These are phyloP conservation scores for Pinus tabuliformis DNA, from an alignment of 75 land plant species.

Conservation along the genomic window DNA sequence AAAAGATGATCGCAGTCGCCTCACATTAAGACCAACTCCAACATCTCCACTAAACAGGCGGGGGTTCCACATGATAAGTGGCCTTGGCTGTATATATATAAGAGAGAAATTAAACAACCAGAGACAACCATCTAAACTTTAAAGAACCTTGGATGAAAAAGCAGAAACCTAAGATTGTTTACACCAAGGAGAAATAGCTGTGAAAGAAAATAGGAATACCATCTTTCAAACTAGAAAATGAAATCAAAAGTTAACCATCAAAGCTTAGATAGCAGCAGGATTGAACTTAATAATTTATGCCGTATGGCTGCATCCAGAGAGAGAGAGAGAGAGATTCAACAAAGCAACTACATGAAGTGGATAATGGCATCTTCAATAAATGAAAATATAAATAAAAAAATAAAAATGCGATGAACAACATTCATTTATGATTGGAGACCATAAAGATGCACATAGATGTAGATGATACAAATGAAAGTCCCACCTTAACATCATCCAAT, in stretches of 20 bases:
- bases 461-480: too few relatives aligned
- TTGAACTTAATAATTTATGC: too few relatives aligned
- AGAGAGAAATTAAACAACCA: not conserved
- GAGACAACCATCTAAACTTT: not conserved
- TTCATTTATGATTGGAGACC: too few relatives aligned
- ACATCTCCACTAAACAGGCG: constrained; percentile 93
- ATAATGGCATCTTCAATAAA: too few relatives aligned
- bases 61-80: constrained; percentile 98
- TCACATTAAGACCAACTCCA: constrained; percentile 92
- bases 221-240: not conserved
- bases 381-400: too few relatives aligned
- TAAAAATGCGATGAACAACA: not conserved
- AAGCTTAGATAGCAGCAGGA: too few relatives aligned
- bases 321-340: too few relatives aligned
- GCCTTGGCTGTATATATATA: constrained; percentile 57
- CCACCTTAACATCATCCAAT: too few relatives aligned
- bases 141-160: not conserved
- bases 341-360: too few relatives aligned
- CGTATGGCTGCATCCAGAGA: too few relatives aligned
- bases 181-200: not conserved
- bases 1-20: constrained; percentile 65
- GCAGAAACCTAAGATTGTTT: not conserved
- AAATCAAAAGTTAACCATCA: too few relatives aligned
- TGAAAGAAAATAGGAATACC: not conserved
- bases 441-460: too few relatives aligned